A percentile compares a stretch with the other conserved stretches of the same genome.
Evolutionary conservation across 208 protist genomes (phyloP).

Genomic region (Naegleria fowleri): DNA sequence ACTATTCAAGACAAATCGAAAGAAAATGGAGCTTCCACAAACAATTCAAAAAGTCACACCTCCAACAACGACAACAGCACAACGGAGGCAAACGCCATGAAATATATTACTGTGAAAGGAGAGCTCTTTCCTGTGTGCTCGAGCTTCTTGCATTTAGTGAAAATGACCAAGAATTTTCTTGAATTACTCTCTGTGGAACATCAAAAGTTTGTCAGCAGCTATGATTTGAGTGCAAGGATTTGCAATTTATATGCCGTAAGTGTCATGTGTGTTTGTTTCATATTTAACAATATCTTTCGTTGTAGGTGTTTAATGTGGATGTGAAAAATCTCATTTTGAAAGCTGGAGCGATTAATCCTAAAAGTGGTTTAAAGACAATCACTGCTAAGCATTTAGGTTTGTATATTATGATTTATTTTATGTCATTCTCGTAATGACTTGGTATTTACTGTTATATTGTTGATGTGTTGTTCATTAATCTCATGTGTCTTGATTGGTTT

Average conservation of each 20-base stretch:
- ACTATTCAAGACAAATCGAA: not conserved
- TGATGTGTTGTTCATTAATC: too few relatives aligned
- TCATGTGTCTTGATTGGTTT: too few relatives aligned
- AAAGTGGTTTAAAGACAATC: not conserved
- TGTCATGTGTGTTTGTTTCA: not conserved
- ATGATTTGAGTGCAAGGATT: not conserved
- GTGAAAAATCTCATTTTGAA: not conserved
- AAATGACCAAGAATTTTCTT: not conserved
- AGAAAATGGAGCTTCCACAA: not conserved
- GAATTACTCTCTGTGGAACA: not conserved
- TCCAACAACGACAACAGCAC: not conserved
- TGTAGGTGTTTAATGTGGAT: not conserved
- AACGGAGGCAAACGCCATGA: not conserved
- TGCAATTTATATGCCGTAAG: not conserved
- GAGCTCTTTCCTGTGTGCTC: not conserved
- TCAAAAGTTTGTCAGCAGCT: not conserved
- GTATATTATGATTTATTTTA: too few relatives aligned
- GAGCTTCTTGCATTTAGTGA: not conserved
- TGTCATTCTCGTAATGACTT: too few relatives aligned
- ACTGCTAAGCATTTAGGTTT: not conserved
- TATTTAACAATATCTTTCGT: not conserved
- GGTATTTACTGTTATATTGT: too few relatives aligned
- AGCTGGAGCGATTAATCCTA: not conserved
- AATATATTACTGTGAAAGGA: not conserved
- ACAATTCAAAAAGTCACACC: not conserved